phyloP scores from a whole-genome alignment of 345 rosid genomes.

The Ceriops decandra region DNA sequence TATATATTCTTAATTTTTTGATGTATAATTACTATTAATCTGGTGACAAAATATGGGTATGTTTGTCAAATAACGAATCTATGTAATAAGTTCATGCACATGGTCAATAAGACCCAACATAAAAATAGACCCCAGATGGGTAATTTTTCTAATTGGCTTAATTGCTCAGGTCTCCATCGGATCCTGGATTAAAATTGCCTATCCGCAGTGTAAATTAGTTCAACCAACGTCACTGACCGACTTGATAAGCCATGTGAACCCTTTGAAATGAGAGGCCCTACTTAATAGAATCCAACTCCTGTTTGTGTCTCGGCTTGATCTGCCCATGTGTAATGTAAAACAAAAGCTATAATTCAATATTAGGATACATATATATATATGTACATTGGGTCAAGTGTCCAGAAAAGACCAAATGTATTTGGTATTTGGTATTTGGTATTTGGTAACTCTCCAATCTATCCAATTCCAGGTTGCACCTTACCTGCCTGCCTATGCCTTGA shows the following conservation, averaged over 20 bases:
- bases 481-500: too few relatives aligned
- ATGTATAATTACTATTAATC: too few relatives aligned
- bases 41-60: too few relatives aligned
- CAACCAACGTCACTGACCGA: not conserved
- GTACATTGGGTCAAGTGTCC: not conserved
- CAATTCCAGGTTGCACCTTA: too few relatives aligned
- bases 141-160: not conserved
- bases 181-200: too few relatives aligned
- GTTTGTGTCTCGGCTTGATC: not conserved
- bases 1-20: too few relatives aligned
- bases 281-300: not conserved
- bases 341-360: not conserved
- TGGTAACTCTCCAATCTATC: too few relatives aligned
- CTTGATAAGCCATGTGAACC: not conserved
- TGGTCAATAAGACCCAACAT: not conserved
- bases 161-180: not conserved
- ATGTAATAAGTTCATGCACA: not conserved
- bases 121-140: not conserved
- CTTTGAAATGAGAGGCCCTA: not conserved
- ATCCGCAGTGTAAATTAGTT: not conserved
- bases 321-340: not conserved
- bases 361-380: not conserved
- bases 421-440: not conserved
- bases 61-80: too few relatives aligned
- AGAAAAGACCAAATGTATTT: not conserved